phyloP scores from a whole-genome alignment of 1,284 basidiomycete genomes.

The Kwoniella shivajii region DNA sequence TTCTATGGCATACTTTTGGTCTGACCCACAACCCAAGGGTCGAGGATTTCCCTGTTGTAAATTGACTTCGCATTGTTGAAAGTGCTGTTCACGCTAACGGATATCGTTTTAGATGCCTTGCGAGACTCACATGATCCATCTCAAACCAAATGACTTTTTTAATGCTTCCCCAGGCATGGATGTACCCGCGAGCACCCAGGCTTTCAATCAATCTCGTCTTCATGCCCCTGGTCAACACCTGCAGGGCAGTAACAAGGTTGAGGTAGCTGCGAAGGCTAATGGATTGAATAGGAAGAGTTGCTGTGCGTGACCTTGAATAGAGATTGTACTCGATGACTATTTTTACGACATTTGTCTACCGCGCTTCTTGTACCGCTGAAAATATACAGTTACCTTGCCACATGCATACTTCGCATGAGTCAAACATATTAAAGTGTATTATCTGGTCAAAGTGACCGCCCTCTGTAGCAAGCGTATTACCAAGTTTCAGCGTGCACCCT shows the following conservation, averaged over 20 bases:
- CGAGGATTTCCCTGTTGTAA: slow-evolving; percentile 30
- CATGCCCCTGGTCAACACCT: slow-evolving; percentile 2
- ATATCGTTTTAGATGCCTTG: slow-evolving; percentile 16
- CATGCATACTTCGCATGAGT: too few species aligned
- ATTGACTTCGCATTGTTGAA: slow-evolving; percentile 7
- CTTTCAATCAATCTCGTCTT: slow-evolving; percentile 29
- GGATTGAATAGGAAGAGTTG: slow-evolving; percentile 1
- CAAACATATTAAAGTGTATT: too few species aligned
- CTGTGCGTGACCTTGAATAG: not conserved
- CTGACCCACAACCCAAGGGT: slow-evolving; percentile 29
- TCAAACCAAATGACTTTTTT: slow-evolving; percentile 27
- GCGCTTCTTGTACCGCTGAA: too few species aligned
- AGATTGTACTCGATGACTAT: too few species aligned
- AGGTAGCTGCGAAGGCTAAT: slow-evolving; percentile 1
- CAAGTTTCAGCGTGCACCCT: too few species aligned
- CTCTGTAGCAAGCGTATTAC: too few species aligned
- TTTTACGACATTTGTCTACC: too few species aligned
- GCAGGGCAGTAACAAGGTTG: slow-evolving; percentile 1
- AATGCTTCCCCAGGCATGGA: slow-evolving; percentile 16
- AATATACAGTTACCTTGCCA: too few species aligned
- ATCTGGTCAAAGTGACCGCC: too few species aligned
- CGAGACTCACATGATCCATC: slow-evolving; percentile 18
- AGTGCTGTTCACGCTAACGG: not conserved
- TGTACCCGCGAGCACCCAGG: slow-evolving; percentile 31
- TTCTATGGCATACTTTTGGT: slow-evolving; percentile 26